Evolutionary conservation across 192 early-diverging fungal species (phyloP), one percentile per base, ranked within the genome.

Genomic region (Backusella liffmaniae): DNA sequence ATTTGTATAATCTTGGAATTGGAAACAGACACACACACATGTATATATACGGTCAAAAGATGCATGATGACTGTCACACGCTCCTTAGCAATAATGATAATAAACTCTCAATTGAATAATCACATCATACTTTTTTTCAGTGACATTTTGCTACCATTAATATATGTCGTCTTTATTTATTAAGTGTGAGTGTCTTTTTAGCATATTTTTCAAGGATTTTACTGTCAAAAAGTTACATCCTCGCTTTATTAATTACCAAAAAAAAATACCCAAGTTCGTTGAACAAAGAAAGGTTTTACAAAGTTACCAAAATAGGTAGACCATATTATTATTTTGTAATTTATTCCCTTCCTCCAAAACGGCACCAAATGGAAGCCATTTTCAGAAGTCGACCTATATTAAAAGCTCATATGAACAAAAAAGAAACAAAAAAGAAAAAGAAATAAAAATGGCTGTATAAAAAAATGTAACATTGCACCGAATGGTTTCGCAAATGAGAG

Each of bases 31-130:
- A 49, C 46, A 49, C 42, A 16, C 42, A 4, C 15, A n/a, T n/a
- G 3, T 44, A 16, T 44, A 44, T 49, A 62, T 4, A 62, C 21
- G 56, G 56, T 62, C 56, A 62, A 62, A 62, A 26, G 56, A 62
- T 62, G 56, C 56, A 62, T 62, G 56, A 62, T 62, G 56, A 62
- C 10, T 62, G 26, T 62, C 56, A 62, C 56, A 62, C 56, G 56
- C 56, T 62, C 56, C 21, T 62, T 62, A 62, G 23, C 56, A 62
- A 62, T 29, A 62, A 62, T 59, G 23, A 59, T 62, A 29, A 62
- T 62, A 62, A n/a, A n/a, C 18, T 21, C 46, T n/a, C 6, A 32
- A n/a, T n/a, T 49, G 21, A 49, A 62, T 26, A 62, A 62, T 62
- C 56, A 62, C 56, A 62, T 10, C 23, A 62, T 62, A 62, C 1